Percentiles rank a stretch among this genome's conserved stretches.
Conservation (phyloP, 345 rosid genomes). For the Salix viminalis region DNA sequence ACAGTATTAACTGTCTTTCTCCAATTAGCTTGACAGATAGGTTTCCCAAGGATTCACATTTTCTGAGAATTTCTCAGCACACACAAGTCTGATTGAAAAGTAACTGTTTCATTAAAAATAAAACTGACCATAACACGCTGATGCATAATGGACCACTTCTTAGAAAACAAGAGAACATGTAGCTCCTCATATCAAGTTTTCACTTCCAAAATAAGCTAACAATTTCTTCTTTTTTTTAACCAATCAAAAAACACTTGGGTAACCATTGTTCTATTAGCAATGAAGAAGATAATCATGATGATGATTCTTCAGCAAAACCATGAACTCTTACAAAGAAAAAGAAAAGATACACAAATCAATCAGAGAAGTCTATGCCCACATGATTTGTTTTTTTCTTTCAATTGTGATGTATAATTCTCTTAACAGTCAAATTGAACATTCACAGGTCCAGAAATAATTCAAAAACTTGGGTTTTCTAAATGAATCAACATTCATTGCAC, state of each 20-base stretch:
- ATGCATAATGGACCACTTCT: no score
- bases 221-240: background rate
- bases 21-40: background rate
- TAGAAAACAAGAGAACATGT: background rate
- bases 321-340: background rate
- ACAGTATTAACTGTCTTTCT: background rate
- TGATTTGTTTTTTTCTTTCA: no score
- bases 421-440: background rate
- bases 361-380: background rate
- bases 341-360: background rate
- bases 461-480: background rate
- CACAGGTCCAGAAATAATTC: no score
- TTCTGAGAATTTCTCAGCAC: background rate
- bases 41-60: background rate
- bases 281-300: background rate
- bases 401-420: background rate
- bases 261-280: background rate
- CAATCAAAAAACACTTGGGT: background rate
- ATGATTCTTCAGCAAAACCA: background rate
- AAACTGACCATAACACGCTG: no score
- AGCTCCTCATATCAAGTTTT: background rate
- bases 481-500: background rate
- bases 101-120: no score
- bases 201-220: background rate
- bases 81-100: background rate